Evolutionary conservation across 139 green algal species (phyloP).

Genomic region (Limnomonas spitsbergensis): DNA sequence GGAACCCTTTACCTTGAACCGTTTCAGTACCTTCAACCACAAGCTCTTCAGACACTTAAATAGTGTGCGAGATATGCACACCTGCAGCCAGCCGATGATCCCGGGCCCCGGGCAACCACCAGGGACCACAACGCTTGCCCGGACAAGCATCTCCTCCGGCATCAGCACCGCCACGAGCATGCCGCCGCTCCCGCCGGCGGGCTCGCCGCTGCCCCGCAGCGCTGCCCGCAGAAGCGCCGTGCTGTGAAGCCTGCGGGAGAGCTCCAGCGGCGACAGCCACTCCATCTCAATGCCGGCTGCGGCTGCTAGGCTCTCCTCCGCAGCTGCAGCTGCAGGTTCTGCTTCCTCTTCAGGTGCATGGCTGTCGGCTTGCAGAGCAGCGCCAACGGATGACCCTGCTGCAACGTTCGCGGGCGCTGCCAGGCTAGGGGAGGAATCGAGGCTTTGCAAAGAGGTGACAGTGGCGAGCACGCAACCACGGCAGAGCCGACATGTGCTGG

Average conservation of each 20-base stretch:
- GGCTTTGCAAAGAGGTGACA: neutral
- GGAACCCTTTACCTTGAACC: no score
- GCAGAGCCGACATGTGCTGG: neutral
- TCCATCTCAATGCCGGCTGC: neutral
- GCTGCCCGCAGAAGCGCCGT: neutral
- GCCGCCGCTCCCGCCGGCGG: neutral
- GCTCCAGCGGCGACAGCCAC: slow-evolving; percentile 5
- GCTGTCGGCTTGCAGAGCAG: neutral
- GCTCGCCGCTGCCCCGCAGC: neutral
- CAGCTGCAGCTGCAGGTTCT: no score
- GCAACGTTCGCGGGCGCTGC: neutral
- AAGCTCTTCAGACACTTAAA: no score
- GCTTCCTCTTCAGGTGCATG: no score
- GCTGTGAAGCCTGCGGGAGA: neutral
- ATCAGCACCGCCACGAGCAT: neutral
- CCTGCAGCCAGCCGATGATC: neutral
- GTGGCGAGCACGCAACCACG: slow-evolving; percentile 5
- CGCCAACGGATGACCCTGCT: neutral
- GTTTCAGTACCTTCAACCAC: no score
- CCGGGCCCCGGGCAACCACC: neutral
- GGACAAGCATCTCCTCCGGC: neutral
- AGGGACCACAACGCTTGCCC: neutral
- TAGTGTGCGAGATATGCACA: no score
- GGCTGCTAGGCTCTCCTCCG: neutral
- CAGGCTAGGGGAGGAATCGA: neutral